phyloP scores from a whole-genome alignment of 345 rosid species.

The Camelina sativa region DNA sequence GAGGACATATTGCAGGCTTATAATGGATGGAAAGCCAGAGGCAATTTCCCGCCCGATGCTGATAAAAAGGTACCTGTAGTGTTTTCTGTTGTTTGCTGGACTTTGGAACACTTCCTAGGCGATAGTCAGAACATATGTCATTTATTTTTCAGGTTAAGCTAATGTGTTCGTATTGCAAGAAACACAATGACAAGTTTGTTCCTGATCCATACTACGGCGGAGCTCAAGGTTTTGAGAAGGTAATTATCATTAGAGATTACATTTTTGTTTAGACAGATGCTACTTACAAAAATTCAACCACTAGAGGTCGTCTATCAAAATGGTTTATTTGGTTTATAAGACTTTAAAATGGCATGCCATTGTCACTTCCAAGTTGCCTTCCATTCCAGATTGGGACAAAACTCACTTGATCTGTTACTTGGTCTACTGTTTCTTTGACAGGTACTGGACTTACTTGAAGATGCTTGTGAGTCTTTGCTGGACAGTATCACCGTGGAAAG shows the following conservation, averaged over 20 bases:
- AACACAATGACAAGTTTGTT: constrained; percentile 76
- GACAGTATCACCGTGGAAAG: constrained; percentile 64
- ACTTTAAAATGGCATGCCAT: not conserved
- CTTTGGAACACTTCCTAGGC: not conserved
- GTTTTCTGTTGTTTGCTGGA: not conserved
- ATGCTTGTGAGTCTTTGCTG: constrained; percentile 87
- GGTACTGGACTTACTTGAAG: constrained; percentile 91
- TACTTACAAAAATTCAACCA: not conserved
- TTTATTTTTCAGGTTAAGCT: constrained; percentile 68
- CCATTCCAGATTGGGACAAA: not conserved
- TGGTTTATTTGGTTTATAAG: not conserved
- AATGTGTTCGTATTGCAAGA: constrained; percentile 94
- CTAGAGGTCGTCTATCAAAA: not conserved
- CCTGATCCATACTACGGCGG: constrained; percentile 97
- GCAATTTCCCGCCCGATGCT: constrained; percentile 66
- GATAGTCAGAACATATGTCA: not conserved
- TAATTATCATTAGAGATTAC: constrained; percentile 33
- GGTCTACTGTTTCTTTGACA: constrained; percentile 31
- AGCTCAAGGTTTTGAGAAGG: constrained; percentile 94
- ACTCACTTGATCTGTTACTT: not conserved
- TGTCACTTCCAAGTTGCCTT: not conserved
- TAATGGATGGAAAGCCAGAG: constrained; percentile 76
- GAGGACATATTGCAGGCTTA: constrained; percentile 58
- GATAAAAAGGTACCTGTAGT: constrained; percentile 60
- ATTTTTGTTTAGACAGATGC: not conserved